Evolutionary conservation across 345 rosid genomes (phyloP), one percentile per base, ranked within the genome.

Genomic region (Barbarea vulgaris): DNA sequence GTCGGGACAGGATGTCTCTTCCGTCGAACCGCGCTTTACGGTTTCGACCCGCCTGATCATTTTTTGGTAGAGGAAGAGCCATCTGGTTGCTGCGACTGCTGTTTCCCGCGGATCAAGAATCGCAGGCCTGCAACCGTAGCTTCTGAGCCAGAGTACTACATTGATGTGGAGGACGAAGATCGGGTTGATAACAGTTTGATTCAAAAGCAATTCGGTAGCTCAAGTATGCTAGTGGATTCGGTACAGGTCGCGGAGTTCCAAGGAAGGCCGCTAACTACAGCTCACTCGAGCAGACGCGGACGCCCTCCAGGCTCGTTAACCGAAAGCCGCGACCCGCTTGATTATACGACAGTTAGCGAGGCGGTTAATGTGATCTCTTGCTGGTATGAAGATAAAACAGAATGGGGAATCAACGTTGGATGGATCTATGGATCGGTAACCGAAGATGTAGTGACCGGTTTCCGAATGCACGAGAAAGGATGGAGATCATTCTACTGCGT

Each of bases 1-100:
- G 93, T 90, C 7, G 97, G 98, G 63, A 93, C 97, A 0, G 95
- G 98, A 13, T 93, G 98, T 79, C 85, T 93, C 18, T 93, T 93
- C 64, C 93, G 97, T 22, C 72, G 98, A 61, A 81, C 80, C 4
- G 98, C 98, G 0, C 84, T 93, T 13, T 93, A 93, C 53, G 91
- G 91, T 24, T 87, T 89, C 50, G 84, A 87, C 57, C 97, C 98
- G 6, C 93, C 96, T 31, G 86, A 87, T 57, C 64, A 10, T 36
- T 54, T 53, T 1, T 15, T 74, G 44, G 36, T 18, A 5, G 77
- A 85, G 27, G 36, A 74, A 8, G 67, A 55, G 3, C 5, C 41
- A 7, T 52, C 71, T n/a, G 71, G 65, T 75, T 83, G 85, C 67
- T 87, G 75, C 44, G 30, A 80, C 75, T 76, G 82, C 59, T 88